A percentile compares a stretch with the other conserved stretches of the same genome.
phyloP scores from a whole-genome alignment of 306 rosid genomes.

The Rubus idaeus region DNA sequence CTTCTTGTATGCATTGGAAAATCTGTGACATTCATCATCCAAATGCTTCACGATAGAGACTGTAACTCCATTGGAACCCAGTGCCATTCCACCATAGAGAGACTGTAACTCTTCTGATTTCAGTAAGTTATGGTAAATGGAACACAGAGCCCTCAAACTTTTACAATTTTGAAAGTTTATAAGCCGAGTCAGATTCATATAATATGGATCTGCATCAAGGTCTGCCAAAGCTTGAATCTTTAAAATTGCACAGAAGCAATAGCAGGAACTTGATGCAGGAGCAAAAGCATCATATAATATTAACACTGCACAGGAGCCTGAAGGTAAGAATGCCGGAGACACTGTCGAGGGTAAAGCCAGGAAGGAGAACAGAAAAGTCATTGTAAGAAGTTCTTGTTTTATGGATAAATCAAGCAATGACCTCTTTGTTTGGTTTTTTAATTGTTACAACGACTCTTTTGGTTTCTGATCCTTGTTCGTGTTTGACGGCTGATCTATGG shows the following conservation, averaged over 20 bases:
- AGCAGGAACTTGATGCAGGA: no score
- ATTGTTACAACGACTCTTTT: no score
- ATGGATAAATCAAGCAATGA: slow-evolving; percentile 48
- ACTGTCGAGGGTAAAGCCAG: slow-evolving; percentile 41
- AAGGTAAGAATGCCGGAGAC: slow-evolving; percentile 31
- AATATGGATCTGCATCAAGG: neutral
- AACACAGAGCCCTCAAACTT: neutral
- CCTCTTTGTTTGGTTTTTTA: no score
- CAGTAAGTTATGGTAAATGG: neutral
- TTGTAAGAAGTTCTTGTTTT: slow-evolving; percentile 70
- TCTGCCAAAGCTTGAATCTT: no score
- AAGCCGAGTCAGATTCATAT: neutral
- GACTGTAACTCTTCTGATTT: no score
- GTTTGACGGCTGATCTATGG: no score
- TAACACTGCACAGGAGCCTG: slow-evolving; percentile 53
- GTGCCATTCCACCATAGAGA: neutral
- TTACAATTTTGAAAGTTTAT: neutral
- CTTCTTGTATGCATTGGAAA: slow-evolving; percentile 29
- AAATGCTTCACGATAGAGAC: neutral
- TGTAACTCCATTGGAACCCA: neutral
- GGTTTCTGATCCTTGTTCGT: no score
- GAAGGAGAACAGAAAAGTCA: slow-evolving; percentile 52
- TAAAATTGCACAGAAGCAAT: no score
- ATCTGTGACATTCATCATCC: slow-evolving; percentile 5
- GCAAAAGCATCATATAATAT: neutral